Evolutionary conservation across 495 filamentous ascomycete genomes (phyloP), one percentile per base, ranked within the genome.

Genomic region (Penicillium simplicissimum): DNA sequence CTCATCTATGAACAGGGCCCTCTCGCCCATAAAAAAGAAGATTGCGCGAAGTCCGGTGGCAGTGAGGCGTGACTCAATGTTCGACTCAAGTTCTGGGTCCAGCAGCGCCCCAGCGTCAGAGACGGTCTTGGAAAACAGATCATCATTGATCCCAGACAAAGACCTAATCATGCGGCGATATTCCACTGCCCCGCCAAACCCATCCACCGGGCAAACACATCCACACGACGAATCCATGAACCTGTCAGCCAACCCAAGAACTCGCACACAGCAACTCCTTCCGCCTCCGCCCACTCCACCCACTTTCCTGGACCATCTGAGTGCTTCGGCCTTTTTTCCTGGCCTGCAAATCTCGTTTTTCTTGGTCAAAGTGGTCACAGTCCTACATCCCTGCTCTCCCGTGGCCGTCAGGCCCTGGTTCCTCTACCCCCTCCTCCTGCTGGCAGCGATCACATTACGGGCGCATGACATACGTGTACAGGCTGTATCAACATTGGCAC

Each of bases 371-470:
- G 63, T 85, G 0, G 69, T 77, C 19, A 82, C 82, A 3, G 65
- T 86, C 1, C 80, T 81, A 11, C 74, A 81, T 56, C 82, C 85
- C 7, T 92, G 89, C 71, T 77, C 77, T 14, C 89, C 89, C 0
- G 72, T 83, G n/a, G 83, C 83, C 1, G 79, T 82, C 11, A 84
- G 82, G 48, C 76, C 85, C 5, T 83, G 77, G 77, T 70, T 89
- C 28, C 74, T 80, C 33, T 91, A 88, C 64, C 84, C 87, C 34
- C 70, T 91, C 17, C 70, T 91, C 6, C 68, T 76, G 15, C 62
- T 89, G 6, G 87, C 88, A 19, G 79, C 80, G 0, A 57, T 89
- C 5, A 85, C 87, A 45, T 63, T 84, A 10, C 63, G 67, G 10
- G 52, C 61, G 8, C 70, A 57, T 37, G 75, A 69, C 25, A 17